Evolutionary conservation across 176 grass and related monocot genomes (phyloP).

Genomic region (Phoenix roebelenii): DNA sequence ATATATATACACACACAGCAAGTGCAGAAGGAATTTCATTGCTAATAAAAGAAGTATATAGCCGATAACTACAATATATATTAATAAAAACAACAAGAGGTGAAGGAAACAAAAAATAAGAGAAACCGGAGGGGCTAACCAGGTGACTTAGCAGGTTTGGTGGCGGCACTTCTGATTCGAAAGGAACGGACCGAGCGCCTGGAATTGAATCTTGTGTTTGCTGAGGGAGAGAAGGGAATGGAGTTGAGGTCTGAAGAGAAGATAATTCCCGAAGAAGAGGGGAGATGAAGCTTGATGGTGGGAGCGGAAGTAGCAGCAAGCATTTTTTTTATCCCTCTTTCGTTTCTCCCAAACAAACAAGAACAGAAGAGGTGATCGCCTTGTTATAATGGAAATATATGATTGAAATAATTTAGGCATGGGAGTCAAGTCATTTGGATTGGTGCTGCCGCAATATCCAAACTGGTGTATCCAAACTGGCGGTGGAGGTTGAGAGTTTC

Average conservation of each 20-base stretch:
- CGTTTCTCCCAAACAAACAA: constrained; percentile 12
- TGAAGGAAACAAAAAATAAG: constrained; percentile 6
- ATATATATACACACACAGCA: too few relatives aligned
- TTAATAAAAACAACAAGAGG: too few relatives aligned
- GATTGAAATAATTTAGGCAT: constrained; percentile 7
- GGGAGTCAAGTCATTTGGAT: constrained; percentile 27
- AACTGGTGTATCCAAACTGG: constrained; percentile 61
- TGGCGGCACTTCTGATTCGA: constrained; percentile 60
- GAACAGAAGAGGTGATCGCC: neutral
- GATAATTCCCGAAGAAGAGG: constrained; percentile 45
- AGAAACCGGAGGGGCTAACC: constrained; percentile 26
- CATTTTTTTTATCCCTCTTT: constrained; percentile 23
- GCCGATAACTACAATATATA: too few relatives aligned
- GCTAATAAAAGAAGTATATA: too few relatives aligned
- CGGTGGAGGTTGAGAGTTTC: constrained; percentile 44
- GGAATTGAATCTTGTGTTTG: constrained; percentile 23
- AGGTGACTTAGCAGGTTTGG: constrained; percentile 76
- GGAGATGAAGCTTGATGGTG: constrained; percentile 43
- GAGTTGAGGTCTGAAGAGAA: constrained; percentile 48
- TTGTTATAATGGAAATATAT: constrained; percentile 12
- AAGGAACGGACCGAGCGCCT: constrained; percentile 19
- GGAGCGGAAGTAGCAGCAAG: constrained; percentile 57
- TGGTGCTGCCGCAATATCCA: constrained; percentile 45
- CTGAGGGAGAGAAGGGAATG: constrained; percentile 37
- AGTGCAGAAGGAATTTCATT: too few relatives aligned